These are phyloP conservation scores for Phascolomyces articulosus DNA, from an alignment of 371 early-diverging fungal species.

Conservation along the genomic window DNA sequence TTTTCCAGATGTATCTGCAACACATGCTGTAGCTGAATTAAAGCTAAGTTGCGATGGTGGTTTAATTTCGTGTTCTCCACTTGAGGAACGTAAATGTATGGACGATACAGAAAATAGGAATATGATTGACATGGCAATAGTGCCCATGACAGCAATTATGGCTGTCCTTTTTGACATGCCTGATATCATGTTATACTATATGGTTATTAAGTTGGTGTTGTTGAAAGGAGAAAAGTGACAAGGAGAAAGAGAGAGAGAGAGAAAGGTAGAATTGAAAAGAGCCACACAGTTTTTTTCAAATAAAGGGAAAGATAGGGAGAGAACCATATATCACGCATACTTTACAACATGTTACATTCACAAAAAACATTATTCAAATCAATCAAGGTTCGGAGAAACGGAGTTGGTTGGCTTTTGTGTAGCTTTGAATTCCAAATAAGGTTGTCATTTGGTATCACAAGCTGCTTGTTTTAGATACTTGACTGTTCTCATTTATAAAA, in stretches of 20 bases:
- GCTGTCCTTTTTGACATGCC: slow-evolving; percentile 23
- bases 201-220: too few relatives aligned
- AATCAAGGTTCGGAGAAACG: too few relatives aligned
- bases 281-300: too few relatives aligned
- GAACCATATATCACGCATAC: too few relatives aligned
- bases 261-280: neutral
- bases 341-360: too few relatives aligned
- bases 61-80: neutral
- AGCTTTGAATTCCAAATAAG: too few relatives aligned
- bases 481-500: too few relatives aligned
- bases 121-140: slow-evolving; percentile 16
- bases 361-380: too few relatives aligned
- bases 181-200: slow-evolving; percentile 19
- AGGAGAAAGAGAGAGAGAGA: neutral
- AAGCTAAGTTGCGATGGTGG: neutral
- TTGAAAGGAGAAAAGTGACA: neutral
- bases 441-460: neutral
- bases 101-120: slow-evolving; percentile 20
- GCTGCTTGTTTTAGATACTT: neutral
- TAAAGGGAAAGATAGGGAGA: too few relatives aligned
- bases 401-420: too few relatives aligned
- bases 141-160: slow-evolving; percentile 16
- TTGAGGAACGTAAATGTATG: slow-evolving; percentile 9
- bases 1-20: slow-evolving; percentile 22
- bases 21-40: neutral